Base-by-base conservation (phyloP, 768 basidiomycete genomes). In the Phylloporus sp. region DNA sequence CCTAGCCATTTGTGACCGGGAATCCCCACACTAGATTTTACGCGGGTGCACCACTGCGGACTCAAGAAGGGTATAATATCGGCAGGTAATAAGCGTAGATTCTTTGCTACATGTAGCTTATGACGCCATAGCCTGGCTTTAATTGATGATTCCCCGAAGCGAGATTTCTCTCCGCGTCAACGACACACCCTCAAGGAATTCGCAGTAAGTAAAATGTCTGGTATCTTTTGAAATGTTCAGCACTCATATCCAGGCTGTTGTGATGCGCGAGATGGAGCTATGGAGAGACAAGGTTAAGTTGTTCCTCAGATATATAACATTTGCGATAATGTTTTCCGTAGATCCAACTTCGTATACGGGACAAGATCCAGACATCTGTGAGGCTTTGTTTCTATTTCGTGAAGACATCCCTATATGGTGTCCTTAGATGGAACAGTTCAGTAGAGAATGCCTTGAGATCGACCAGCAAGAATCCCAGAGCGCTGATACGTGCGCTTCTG, bases 131-230 rank as follows among this genome's bases (percentile, higher is more conserved):
- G 88, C 45, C 72, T 97, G 49, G 86, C 90, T 32, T 78, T 97
- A 28, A 82, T 94, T 55, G 91, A 94, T 56, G 89, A 92, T 60
- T 74, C 80, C 35, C 91, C 93, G 2, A 77, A 88, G 42, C 76
- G 80, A 18, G 93, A 95, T 53, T 97, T 95, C 62, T 84, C 86
- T 9, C 92, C 94, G 9, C 76, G 94, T 40, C 91, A 94, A 60
- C 75, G 93, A 42, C 89, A 95, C 72, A 91, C 91, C 3, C 74
- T 97, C 56, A 95, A 95, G 66, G 95, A 97, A 68, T 97, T 97
- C 62, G 94, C 95, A 50, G 73, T 77, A 56, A 35, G 76, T 62
- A 26, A 49, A n/a, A 32, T 1, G 5, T 42, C 13, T 35, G 18
- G 10, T 27, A 6, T 5, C 5, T 44, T 45, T 20, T 13, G 23